These are phyloP conservation scores for Solanum piurae DNA, from an alignment of 257 asterid species.

Conservation along the genomic window DNA sequence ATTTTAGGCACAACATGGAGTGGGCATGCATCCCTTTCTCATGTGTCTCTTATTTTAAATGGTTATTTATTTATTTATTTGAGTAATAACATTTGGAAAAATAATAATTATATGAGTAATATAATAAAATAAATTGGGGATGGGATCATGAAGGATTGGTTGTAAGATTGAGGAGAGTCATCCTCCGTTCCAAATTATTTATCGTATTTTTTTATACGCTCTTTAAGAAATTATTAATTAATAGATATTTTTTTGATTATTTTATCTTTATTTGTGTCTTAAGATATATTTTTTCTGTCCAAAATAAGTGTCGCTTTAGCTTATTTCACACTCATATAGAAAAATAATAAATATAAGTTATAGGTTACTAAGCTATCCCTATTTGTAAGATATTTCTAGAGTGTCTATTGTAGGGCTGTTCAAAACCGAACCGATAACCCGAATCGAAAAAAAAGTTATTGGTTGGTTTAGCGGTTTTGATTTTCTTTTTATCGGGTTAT, in stretches of 20 bases:
- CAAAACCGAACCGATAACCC: no score
- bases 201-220: background rate
- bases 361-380: background rate
- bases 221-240: background rate
- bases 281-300: background rate
- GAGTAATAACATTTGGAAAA: background rate
- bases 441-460: no score
- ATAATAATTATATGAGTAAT: background rate
- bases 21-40: slow-evolving; percentile 20
- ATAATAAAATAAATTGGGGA: background rate
- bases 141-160: background rate
- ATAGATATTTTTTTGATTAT: background rate
- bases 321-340: no score
- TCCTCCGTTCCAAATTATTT: background rate
- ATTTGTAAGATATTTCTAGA: no score
- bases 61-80: background rate
- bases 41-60: slow-evolving; percentile 12
- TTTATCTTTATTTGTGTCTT: background rate
- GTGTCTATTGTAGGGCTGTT: no score
- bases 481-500: no score
- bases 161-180: background rate
- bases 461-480: no score
- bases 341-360: no score
- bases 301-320: background rate
- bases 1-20: slow-evolving; percentile 21